These are phyloP conservation scores for Globisporangium ultimum DNA, from an alignment of 352 stramenopile species.

Conservation along the genomic window DNA sequence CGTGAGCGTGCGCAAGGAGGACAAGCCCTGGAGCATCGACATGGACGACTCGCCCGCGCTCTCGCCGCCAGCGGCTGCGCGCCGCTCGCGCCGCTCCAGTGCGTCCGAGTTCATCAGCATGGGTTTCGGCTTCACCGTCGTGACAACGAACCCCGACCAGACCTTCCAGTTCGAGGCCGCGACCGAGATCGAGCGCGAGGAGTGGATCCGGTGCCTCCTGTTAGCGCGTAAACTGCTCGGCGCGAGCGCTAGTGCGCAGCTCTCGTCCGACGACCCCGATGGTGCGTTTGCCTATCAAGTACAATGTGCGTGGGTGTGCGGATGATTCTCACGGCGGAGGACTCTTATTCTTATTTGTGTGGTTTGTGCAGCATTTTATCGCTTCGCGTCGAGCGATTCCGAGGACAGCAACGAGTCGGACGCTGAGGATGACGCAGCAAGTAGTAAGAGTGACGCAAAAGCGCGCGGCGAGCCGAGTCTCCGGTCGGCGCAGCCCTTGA, in stretches of 20 bases:
- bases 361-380: conserved; percentile 31
- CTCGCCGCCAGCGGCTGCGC: conserved; percentile 10
- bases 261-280: conserved; percentile 10
- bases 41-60: conserved; percentile 13
- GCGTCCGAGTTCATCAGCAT: conserved; percentile 17
- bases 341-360: not conserved
- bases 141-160: conserved; percentile 21
- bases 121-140: conserved; percentile 33
- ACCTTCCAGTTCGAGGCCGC: conserved; percentile 38
- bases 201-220: conserved; percentile 43
- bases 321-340: not conserved
- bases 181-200: conserved; percentile 29
- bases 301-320: not conserved
- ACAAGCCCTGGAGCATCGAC: conserved; percentile 16
- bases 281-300: conserved; percentile 11
- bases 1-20: conserved; percentile 25
- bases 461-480: conserved; percentile 12
- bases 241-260: conserved; percentile 4
- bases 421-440: conserved; percentile 15
- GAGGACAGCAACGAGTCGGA: conserved; percentile 36
- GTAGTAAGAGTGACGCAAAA: not conserved
- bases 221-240: conserved; percentile 33
- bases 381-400: conserved; percentile 50
- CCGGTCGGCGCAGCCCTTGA: conserved; percentile 21
- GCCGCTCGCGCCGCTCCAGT: conserved; percentile 17